These are phyloP conservation scores for Talaromyces proteolyticus DNA, from an alignment of 495 filamentous ascomycete genomes.

Conservation along the genomic window DNA sequence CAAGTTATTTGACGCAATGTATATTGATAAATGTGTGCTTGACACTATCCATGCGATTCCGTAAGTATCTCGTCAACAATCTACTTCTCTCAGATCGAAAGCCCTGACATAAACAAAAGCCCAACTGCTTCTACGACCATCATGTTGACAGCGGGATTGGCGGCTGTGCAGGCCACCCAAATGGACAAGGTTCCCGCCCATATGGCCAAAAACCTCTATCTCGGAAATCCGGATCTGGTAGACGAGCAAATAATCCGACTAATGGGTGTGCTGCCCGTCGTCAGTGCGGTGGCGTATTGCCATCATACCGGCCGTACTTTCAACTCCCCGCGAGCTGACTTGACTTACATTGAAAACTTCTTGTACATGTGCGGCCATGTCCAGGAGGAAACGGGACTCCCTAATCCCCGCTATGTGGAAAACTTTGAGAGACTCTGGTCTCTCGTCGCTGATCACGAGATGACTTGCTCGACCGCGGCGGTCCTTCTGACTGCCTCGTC, in stretches of 20 bases:
- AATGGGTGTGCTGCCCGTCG: constrained; percentile 24
- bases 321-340: constrained; percentile 16
- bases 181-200: constrained; percentile 9
- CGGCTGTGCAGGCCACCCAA: constrained; percentile 19
- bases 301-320: constrained; percentile 18
- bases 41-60: background rate
- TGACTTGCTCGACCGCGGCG: constrained; percentile 26
- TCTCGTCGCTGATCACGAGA: constrained; percentile 30
- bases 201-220: constrained; percentile 23
- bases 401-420: too few species aligned
- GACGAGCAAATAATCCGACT: constrained; percentile 23
- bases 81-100: background rate
- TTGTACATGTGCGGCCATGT: constrained; percentile 15
- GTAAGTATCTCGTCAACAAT: background rate
- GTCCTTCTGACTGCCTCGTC: constrained; percentile 27
- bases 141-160: constrained; percentile 25
- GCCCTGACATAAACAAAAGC: background rate
- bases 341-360: constrained; percentile 30
- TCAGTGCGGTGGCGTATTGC: constrained; percentile 20
- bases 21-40: background rate
- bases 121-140: background rate
- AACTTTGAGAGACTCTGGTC: constrained; percentile 10
- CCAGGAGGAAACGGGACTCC: too few species aligned
- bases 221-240: constrained; percentile 9
- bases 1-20: too few species aligned